Evolutionary conservation across 2,329 filamentous ascomycete genomes (phyloP).

Genomic region (Lasiodiplodia theobromae): DNA sequence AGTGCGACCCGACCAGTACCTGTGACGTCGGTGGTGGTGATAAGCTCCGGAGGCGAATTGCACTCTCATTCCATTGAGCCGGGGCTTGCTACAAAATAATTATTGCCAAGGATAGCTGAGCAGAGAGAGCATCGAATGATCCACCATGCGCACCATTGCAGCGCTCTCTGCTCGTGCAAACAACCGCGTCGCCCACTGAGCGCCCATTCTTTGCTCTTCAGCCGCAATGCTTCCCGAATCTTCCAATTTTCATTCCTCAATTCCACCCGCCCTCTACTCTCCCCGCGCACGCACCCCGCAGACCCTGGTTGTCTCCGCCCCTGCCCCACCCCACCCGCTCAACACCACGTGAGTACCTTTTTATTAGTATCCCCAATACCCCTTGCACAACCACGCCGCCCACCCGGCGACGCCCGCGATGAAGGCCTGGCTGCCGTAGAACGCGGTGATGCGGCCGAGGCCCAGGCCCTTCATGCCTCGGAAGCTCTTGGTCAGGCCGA

Average conservation of each 20-base stretch:
- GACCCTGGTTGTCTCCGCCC: conserved; percentile 2
- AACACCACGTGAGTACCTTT: too few species aligned
- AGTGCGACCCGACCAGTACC: conserved; percentile 3
- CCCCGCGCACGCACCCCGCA: conserved; percentile 1
- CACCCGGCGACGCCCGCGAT: conserved; percentile 42
- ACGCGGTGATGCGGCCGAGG: conserved; percentile 39
- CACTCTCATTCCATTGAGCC: background rate
- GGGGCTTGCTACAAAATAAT: background rate
- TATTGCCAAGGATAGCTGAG: conserved; percentile 1
- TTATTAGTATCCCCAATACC: conserved; percentile 36
- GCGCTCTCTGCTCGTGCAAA: background rate
- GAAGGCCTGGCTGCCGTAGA: conserved; percentile 42
- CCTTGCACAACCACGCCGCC: conserved; percentile 42
- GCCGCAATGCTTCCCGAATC: background rate
- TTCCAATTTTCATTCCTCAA: background rate
- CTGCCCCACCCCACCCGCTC: background rate
- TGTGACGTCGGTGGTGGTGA: conserved; percentile 16
- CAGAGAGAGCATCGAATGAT: background rate
- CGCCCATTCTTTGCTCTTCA: background rate
- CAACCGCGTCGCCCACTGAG: background rate
- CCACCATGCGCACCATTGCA: background rate
- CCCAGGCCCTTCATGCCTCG: conserved; percentile 35
- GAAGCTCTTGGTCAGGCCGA: conserved; percentile 42
- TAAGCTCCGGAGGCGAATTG: background rate
- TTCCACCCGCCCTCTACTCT: background rate